Evolutionary conservation across 208 protist genomes (phyloP), one percentile per base, ranked within the genome.

Genomic region (Acanthamoeba healyi): DNA sequence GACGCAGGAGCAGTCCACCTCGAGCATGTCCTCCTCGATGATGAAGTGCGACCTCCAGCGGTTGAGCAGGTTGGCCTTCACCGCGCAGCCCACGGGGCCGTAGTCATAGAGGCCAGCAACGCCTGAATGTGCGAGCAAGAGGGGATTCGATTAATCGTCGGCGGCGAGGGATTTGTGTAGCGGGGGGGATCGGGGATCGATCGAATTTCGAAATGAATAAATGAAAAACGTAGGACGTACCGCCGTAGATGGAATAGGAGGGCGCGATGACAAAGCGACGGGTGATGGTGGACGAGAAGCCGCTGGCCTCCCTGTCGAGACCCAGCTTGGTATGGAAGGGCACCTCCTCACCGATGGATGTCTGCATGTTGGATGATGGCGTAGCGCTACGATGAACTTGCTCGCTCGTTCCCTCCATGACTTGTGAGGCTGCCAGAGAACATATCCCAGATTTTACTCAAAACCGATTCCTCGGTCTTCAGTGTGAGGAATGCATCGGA

Each of bases 1-100:
- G 32, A 99, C 94, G 95, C 96, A 98, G 38, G 98, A 98, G 74
- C 98, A 99, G 94, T 99, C 98, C 36, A 99, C 96, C 97, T 99
- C 99, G 51, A 99, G 98, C 98, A 99, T 99, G 91, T 98, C 97
- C 97, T 99, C 99, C 94, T 99, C 98, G 10, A 99, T 93, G 10
- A 99, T 98, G 98, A 99, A 99, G 95, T 99, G 98, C 94, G 98
- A 96, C 46, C 99, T 97, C 99, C 99, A 99, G 40, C 98, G 96
- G n/a, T 96, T 90, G 29, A 99, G 95, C 40, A 99, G 84, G 95
- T 99, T 99, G 70, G 97, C 97, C 96, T 99, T 99, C 92, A 99
- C 98, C 5, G 98, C 97, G 94, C 98, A 98, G 89, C 99, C 98
- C 34, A 98, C 96, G 12, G 99, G 99, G 93, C 99, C 99, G 44